These are phyloP conservation scores for Hebeloma cylindrosporum DNA, from an alignment of 768 basidiomycete genomes.

Conservation along the genomic window DNA sequence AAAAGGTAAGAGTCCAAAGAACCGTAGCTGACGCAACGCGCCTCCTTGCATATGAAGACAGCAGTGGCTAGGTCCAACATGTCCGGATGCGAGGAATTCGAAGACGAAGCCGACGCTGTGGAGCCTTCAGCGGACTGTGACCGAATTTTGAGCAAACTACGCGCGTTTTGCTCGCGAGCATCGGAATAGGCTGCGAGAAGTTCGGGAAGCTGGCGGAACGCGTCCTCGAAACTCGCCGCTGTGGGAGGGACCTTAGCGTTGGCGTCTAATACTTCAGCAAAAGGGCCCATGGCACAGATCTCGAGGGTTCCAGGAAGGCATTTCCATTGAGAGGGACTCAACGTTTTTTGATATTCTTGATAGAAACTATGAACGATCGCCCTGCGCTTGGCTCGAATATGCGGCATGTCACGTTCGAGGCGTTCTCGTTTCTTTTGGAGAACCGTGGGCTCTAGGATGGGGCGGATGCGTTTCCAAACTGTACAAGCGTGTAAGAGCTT, in stretches of 20 bases:
- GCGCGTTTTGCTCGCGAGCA: background rate
- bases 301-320: background rate
- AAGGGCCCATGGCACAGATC: background rate
- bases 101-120: too few species aligned
- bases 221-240: background rate
- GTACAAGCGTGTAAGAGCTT: background rate
- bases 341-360: background rate
- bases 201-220: background rate
- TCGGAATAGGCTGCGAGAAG: background rate
- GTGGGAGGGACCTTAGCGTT: background rate
- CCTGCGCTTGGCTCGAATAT: background rate
- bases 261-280: background rate
- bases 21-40: background rate
- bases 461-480: constrained; percentile 5
- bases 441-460: background rate
- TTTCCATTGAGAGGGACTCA: background rate
- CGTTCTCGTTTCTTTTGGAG: background rate
- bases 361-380: background rate
- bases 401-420: background rate
- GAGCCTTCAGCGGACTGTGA: too few species aligned
- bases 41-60: background rate
- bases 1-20: background rate
- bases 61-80: constrained; percentile 1
- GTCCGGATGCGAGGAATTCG: too few species aligned
- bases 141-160: background rate